phyloP scores from a whole-genome alignment of 2,329 filamentous ascomycete species.

The Epichloe typhina region DNA sequence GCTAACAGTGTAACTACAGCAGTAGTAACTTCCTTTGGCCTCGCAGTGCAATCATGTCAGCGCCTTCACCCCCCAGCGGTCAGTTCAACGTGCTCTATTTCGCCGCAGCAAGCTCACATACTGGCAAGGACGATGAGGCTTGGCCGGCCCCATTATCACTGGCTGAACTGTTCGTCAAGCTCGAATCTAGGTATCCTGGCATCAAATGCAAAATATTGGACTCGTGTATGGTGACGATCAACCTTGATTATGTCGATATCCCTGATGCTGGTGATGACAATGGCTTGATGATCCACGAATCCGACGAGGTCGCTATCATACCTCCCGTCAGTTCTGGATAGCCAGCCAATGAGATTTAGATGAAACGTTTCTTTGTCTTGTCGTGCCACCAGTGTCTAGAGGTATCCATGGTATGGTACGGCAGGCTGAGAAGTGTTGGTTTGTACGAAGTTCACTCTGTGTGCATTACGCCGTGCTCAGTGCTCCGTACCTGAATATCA shows the following conservation, averaged over 20 bases:
- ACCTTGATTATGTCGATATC: constrained; percentile 68
- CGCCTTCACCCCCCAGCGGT: constrained; percentile 38
- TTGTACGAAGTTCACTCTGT: no score
- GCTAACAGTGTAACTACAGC: background rate
- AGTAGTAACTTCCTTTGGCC: background rate
- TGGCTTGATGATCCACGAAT: constrained; percentile 46
- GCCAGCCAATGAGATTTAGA: constrained; percentile 17
- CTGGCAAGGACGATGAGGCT: constrained; percentile 51
- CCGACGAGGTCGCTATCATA: constrained; percentile 78
- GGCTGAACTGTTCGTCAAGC: constrained; percentile 46
- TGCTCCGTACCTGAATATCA: no score
- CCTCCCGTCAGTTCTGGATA: constrained; percentile 79
- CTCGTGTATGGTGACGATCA: constrained; percentile 66
- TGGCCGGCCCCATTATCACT: constrained; percentile 54
- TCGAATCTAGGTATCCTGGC: constrained; percentile 59
- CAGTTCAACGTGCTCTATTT: constrained; percentile 77
- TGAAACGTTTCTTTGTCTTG: background rate
- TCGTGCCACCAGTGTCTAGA: no score
- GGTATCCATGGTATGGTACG: no score
- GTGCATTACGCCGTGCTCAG: no score
- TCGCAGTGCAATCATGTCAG: constrained; percentile 18
- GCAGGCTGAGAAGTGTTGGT: no score
- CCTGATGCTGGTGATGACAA: constrained; percentile 28
- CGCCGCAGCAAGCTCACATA: constrained; percentile 59
- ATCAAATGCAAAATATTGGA: constrained; percentile 55